A percentile compares a stretch with the other conserved stretches of the same genome.
phyloP scores from a whole-genome alignment of 2,329 filamentous ascomycete genomes.

The Shiraia sp. region DNA sequence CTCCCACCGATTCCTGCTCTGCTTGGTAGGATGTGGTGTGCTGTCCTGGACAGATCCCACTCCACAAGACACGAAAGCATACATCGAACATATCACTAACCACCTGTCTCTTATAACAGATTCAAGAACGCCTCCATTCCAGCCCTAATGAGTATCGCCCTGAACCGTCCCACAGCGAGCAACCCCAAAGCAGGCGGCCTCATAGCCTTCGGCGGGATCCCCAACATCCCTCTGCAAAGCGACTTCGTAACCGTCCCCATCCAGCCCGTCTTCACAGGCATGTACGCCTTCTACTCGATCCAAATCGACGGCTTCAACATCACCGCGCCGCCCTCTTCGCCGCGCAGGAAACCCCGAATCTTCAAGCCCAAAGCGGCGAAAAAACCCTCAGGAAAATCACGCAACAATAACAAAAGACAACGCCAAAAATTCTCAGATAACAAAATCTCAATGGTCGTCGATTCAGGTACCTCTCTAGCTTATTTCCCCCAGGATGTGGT shows the following conservation, averaged over 20 bases:
- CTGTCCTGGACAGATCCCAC: no score
- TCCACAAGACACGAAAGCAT: no score
- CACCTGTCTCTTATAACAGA: conserved; percentile 4
- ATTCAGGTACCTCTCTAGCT: conserved; percentile 28
- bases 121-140: conserved; percentile 14
- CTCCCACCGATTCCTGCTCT: background rate
- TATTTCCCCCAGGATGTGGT: conserved; percentile 26
- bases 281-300: conserved; percentile 33
- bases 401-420: background rate
- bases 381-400: background rate
- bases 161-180: conserved; percentile 17
- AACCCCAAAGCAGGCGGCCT: conserved; percentile 22
- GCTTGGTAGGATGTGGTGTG: no score
- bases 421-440: no score
- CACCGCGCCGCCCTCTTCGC: conserved; percentile 5
- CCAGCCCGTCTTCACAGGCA: conserved; percentile 8
- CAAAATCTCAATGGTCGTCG: conserved; percentile 24
- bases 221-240: conserved; percentile 14
- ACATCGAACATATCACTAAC: no score
- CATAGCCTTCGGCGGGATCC: conserved; percentile 39
- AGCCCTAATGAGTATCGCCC: conserved; percentile 29
- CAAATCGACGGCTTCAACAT: conserved; percentile 28
- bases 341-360: background rate
- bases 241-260: conserved; percentile 24
- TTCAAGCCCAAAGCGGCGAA: background rate